These are phyloP conservation scores for Aphanomyces euteiches DNA, from an alignment of 352 stramenopile species.

Conservation along the genomic window DNA sequence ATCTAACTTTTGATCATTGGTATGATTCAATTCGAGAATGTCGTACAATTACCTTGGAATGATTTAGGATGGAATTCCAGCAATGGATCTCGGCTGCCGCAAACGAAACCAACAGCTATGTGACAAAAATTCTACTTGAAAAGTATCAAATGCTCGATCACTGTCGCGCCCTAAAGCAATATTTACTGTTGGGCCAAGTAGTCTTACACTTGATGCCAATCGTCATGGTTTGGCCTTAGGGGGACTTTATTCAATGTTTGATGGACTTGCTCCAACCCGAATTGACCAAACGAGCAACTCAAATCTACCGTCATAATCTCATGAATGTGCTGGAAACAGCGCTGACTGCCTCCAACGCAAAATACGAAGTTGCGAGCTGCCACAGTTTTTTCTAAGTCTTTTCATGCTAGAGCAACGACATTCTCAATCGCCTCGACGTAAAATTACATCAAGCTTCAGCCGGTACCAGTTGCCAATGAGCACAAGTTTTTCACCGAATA, in stretches of 20 bases:
- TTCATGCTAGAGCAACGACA: constrained; percentile 63
- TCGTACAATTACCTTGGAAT: background rate
- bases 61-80: constrained; percentile 30
- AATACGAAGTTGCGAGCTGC: constrained; percentile 76
- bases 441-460: constrained; percentile 80
- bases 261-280: constrained; percentile 92
- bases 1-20: constrained; percentile 30
- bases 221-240: constrained; percentile 44
- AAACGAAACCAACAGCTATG: constrained; percentile 78
- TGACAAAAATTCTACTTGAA: constrained; percentile 90
- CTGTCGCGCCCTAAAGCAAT: constrained; percentile 95
- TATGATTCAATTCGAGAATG: background rate
- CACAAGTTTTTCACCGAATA: background rate
- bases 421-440: constrained; percentile 91
- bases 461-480: constrained; percentile 33
- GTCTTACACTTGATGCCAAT: background rate
- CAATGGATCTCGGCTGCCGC: constrained; percentile 76
- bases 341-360: constrained; percentile 93
- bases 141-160: constrained; percentile 93
- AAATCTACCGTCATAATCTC: constrained; percentile 95
- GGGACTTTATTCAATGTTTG: constrained; percentile 96
- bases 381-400: background rate
- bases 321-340: constrained; percentile 92
- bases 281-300: constrained; percentile 81
- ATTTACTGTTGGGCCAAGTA: constrained; percentile 96